Conservation (phyloP, 306 rosid genomes). For the Pachyrhizus erosus region DNA sequence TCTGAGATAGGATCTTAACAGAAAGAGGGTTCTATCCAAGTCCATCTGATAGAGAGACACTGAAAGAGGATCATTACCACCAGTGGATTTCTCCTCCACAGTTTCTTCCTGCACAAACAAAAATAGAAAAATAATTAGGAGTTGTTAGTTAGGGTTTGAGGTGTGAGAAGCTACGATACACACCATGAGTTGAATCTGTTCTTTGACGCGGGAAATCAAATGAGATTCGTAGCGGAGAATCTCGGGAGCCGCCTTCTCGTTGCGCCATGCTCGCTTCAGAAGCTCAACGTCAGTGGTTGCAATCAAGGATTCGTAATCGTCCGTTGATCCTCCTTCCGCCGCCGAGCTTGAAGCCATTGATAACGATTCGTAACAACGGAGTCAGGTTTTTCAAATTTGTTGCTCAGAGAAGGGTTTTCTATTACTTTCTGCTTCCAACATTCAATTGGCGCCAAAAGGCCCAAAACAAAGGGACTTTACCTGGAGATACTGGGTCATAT, state of each 20-base stretch:
- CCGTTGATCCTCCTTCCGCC: conserved; percentile 50
- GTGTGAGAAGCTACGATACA: not conserved
- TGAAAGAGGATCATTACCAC: conserved; percentile 68
- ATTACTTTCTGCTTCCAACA: not conserved
- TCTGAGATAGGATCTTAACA: conserved; percentile 84
- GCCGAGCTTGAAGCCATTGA: conserved; percentile 54
- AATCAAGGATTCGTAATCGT: conserved; percentile 46
- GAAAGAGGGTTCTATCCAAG: conserved; percentile 82
- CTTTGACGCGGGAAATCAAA: conserved; percentile 63
- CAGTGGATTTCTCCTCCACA: conserved; percentile 65
- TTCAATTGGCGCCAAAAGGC: not conserved
- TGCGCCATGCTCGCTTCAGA: conserved; percentile 59
- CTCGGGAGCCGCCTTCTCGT: conserved; percentile 59
- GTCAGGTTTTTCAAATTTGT: not conserved
- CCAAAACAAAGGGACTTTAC: not conserved
- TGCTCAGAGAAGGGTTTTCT: not conserved
- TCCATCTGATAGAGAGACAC: conserved; percentile 97
- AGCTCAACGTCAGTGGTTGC: conserved; percentile 55
- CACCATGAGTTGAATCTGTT: conserved; percentile 80
- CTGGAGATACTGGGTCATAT: no score
- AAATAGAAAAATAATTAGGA: no score
- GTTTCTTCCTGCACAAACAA: conserved; percentile 74
- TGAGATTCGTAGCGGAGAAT: conserved; percentile 68
- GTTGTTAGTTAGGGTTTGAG: conserved; percentile 24
- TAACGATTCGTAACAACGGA: not conserved